Base-by-base conservation (phyloP, 257 asterid species). In the Ilex aquifolium region DNA sequence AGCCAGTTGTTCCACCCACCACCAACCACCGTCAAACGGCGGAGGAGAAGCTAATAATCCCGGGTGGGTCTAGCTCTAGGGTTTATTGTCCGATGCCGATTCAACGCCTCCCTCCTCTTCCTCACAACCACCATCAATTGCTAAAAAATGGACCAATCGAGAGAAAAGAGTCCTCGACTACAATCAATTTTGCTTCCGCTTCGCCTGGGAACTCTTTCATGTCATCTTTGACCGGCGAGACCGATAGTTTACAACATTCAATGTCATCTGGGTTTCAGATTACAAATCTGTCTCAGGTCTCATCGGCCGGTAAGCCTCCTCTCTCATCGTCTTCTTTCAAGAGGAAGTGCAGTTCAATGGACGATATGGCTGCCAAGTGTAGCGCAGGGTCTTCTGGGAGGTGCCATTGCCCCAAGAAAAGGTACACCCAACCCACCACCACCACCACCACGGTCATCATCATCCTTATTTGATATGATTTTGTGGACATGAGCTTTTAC, bases 41-140 rank as follows among this genome's bases (percentile, higher is more conserved):
- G 5, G 80, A 72, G 70, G 76, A n/a, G 53, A 80, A 16, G 44
- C 77, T 52, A 54, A 68, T n/a, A 2, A 7, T 14, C 57, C 5
- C n/a, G 6, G 57, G 57, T 53, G 57, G 57, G 57, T 53, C 68
- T 6, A 69, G 64, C 13, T 16, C 88, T 10, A 91, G 69, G 69
- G 65, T 83, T 27, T 81, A 80, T 74, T 72, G 80, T 56, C 95
- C 95, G 5, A 75, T 84, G 10, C 93, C 90, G 65, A 59, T 85
- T 14, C 95, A 88, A 61, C 62, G 90, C 54, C 67, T 90, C 57
- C 97, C 98, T 61, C 98, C 98, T 48, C 83, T 88, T 58, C 96
- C 95, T 2, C 75, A 72, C 69, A 69, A 72, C 77, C 83, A 80
- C 71, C 85, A 63, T n/a, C 86, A 80, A 75, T 54, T 78, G 13